These are phyloP conservation scores for Senna siamea DNA, from an alignment of 306 rosid species.

Conservation along the genomic window DNA sequence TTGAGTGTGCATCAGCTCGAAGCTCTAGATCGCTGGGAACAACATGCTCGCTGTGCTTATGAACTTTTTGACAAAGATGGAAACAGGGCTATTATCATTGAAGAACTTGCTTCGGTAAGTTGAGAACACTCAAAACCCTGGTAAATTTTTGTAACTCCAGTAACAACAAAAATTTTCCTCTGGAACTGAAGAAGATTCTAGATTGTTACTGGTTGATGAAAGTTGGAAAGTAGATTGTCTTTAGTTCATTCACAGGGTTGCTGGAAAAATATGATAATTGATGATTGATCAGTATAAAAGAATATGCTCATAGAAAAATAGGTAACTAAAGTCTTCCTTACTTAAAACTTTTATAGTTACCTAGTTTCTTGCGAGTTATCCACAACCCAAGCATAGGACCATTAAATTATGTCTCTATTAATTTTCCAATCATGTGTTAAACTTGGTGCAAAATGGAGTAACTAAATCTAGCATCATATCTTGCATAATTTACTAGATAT, in stretches of 20 bases:
- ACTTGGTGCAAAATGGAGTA: neutral
- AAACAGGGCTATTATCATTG: conserved; percentile 90
- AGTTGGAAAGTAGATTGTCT: neutral
- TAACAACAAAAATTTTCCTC: neutral
- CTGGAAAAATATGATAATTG: neutral
- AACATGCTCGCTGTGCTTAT: conserved; percentile 92
- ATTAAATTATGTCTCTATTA: neutral
- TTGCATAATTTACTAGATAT: neutral
- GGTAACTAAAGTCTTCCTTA: neutral
- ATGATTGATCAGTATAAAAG: neutral
- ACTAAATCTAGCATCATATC: neutral
- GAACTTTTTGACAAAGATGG: conserved; percentile 96
- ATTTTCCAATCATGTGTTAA: neutral
- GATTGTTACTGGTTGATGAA: neutral
- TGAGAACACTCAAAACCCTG: neutral
- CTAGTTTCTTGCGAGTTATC: neutral
- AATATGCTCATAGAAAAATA: neutral
- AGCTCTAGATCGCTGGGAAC: conserved; percentile 98
- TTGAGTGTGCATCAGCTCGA: conserved; percentile 94
- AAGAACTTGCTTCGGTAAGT: conserved; percentile 97
- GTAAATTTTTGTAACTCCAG: neutral
- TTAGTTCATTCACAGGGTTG: neutral
- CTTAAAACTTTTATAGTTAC: neutral
- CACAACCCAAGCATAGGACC: neutral
- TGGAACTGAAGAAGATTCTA: neutral